These are phyloP conservation scores for Neospermospora avenae DNA, from an alignment of 2,329 filamentous ascomycete species.

Conservation along the genomic window DNA sequence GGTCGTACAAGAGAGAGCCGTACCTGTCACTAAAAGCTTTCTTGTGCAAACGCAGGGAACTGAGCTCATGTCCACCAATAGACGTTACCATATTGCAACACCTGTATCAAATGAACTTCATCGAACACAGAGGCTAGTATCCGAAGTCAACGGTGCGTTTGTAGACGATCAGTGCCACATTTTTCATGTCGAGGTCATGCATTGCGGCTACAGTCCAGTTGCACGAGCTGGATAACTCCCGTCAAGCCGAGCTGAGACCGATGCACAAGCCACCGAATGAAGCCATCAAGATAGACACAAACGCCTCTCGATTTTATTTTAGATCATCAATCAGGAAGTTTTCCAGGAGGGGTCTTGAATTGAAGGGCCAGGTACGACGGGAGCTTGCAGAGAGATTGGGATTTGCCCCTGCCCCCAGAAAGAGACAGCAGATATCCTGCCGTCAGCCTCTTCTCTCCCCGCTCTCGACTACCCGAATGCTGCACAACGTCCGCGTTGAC, in stretches of 20 bases:
- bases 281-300: background rate
- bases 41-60: slow-evolving; percentile 3
- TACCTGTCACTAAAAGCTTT: background rate
- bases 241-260: slow-evolving; percentile 7
- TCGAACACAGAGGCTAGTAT: slow-evolving; percentile 7
- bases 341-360: background rate
- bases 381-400: background rate
- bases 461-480: background rate
- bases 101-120: slow-evolving; percentile 2
- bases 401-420: background rate
- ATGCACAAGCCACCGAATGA: background rate
- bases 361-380: background rate
- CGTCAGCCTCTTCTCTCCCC: background rate
- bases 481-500: background rate
- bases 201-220: slow-evolving; percentile 7
- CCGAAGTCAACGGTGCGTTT: slow-evolving; percentile 16
- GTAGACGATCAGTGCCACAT: slow-evolving; percentile 12
- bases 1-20: background rate
- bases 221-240: background rate
- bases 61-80: background rate
- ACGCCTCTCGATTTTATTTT: background rate
- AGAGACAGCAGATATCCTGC: background rate
- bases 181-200: slow-evolving; percentile 13
- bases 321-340: background rate
- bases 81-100: background rate